A percentile compares a stretch with the other conserved stretches of the same genome.
Evolutionary conservation across 2,329 filamentous ascomycete species (phyloP).

Genomic region (Sphaerulina musiva): DNA sequence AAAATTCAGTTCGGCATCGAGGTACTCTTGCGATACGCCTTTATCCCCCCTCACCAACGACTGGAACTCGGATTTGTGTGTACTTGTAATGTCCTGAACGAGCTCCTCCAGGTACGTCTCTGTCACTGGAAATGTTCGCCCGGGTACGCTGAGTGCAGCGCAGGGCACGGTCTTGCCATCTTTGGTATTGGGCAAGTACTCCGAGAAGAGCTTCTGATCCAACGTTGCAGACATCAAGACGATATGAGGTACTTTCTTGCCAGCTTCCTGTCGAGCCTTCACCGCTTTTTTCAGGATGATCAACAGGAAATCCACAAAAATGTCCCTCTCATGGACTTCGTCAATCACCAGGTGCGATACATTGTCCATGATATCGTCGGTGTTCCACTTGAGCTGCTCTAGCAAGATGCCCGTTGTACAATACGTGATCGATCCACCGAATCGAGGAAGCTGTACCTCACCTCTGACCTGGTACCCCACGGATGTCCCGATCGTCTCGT

Average conservation of each 20-base stretch:
- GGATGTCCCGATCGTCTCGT: constrained; percentile 36
- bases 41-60: constrained; percentile 8
- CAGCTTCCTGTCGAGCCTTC: constrained; percentile 29
- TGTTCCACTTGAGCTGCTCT: constrained; percentile 38
- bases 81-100: constrained; percentile 27
- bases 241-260: constrained; percentile 38
- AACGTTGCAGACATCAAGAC: constrained; percentile 48
- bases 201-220: constrained; percentile 41
- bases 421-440: constrained; percentile 41
- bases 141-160: constrained; percentile 41
- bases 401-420: constrained; percentile 48
- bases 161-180: constrained; percentile 33
- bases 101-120: constrained; percentile 41
- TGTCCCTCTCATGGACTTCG: constrained; percentile 46
- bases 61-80: constrained; percentile 22
- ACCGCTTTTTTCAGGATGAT: constrained; percentile 41
- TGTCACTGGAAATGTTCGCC: constrained; percentile 40
- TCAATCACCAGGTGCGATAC: constrained; percentile 48
- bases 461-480: constrained; percentile 46
- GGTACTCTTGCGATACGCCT: constrained; percentile 16
- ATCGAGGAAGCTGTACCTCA: constrained; percentile 33
- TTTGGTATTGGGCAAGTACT: constrained; percentile 38
- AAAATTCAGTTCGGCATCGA: constrained; percentile 21
- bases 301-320: constrained; percentile 43
- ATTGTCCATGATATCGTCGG: constrained; percentile 37